Evolutionary conservation across 345 rosid genomes (phyloP).

Genomic region (Eucalyptus regnans): DNA sequence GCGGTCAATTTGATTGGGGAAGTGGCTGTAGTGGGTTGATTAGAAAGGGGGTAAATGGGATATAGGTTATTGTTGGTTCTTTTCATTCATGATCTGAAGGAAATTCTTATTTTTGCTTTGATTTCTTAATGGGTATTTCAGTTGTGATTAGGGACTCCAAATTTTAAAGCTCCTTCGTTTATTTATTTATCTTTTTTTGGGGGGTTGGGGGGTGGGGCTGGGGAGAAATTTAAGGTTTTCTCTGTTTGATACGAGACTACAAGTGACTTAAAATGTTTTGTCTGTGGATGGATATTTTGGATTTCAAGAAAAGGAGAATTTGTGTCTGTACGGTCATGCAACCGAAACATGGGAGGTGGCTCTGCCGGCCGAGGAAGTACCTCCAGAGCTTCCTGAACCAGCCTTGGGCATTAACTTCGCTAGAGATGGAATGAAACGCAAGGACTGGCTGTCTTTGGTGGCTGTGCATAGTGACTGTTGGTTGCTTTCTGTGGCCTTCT

Average conservation of each 20-base stretch:
- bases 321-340: slow-evolving; percentile 90
- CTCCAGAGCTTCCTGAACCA: slow-evolving; percentile 96
- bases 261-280: neutral
- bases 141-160: neutral
- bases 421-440: slow-evolving; percentile 92
- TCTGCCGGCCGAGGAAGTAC: slow-evolving; percentile 94
- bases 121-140: neutral
- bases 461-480: slow-evolving; percentile 97
- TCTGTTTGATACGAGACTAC: neutral
- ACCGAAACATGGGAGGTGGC: slow-evolving; percentile 94
- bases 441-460: slow-evolving; percentile 88
- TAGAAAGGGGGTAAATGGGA: neutral
- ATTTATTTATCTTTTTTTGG: neutral
- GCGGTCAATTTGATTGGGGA: neutral
- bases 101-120: neutral
- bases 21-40: neutral
- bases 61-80: neutral
- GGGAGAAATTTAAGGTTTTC: neutral
- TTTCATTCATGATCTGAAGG: neutral
- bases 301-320: slow-evolving; percentile 75
- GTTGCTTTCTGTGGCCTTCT: slow-evolving; percentile 97
- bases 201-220: neutral
- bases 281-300: neutral
- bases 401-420: slow-evolving; percentile 96
- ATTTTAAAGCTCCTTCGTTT: neutral